A percentile compares a stretch with the other conserved stretches of the same genome.
Evolutionary conservation across 2,329 filamentous ascomycete genomes (phyloP).

Genomic region (Venturia asperata): DNA sequence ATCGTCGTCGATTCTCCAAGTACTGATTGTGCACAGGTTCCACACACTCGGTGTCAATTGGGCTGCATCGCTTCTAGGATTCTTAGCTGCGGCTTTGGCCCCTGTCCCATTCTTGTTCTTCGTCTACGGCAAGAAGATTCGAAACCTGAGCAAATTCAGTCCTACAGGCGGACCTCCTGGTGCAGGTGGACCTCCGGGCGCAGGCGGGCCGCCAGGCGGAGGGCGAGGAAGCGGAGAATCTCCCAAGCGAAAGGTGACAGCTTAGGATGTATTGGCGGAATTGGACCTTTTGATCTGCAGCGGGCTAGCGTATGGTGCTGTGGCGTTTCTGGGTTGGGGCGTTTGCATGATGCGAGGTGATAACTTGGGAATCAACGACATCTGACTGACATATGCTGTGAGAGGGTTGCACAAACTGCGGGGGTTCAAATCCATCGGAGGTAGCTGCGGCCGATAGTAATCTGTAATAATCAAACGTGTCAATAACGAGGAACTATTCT

Average conservation of each 20-base stretch:
- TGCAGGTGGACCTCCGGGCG: not conserved
- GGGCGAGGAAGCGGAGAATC: not conserved
- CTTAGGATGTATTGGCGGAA: not conserved
- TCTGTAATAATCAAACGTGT: not conserved
- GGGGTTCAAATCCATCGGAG: too few species aligned
- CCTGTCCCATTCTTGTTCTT: constrained; percentile 36
- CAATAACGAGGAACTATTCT: not conserved
- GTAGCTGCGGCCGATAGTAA: not conserved
- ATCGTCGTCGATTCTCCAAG: not conserved
- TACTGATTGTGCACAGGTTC: constrained; percentile 15
- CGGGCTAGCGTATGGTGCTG: not conserved
- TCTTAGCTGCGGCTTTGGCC: constrained; percentile 30
- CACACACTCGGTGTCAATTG: constrained; percentile 19
- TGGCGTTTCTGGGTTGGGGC: not conserved
- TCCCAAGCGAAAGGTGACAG: not conserved
- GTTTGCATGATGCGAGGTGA: not conserved
- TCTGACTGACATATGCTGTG: too few species aligned
- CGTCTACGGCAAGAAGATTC: constrained; percentile 27
- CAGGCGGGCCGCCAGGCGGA: not conserved
- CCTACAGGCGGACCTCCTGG: not conserved
- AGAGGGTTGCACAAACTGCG: too few species aligned
- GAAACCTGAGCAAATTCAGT: constrained; percentile 9
- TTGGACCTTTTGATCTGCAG: too few species aligned
- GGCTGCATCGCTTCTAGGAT: constrained; percentile 29
- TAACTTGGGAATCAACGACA: not conserved